A percentile compares a stretch with the other conserved stretches of the same genome.
Evolutionary conservation across 108 stramenopile species (phyloP).

Genomic region (Epipyxis sp.): DNA sequence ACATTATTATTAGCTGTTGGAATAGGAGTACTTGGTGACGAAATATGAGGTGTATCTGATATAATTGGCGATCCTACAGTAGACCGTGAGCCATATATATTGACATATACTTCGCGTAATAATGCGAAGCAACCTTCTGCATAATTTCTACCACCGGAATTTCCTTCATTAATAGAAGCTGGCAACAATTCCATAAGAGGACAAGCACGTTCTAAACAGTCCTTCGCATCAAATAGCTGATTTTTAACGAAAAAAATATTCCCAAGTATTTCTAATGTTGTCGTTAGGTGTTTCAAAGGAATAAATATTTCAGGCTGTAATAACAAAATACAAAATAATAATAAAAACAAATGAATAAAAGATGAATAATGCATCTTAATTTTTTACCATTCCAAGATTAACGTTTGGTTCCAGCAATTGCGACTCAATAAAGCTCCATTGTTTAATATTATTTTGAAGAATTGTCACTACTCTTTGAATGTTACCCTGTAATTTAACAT

Average conservation of each 20-base stretch:
- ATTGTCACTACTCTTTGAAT: neutral
- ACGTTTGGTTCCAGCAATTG: conserved; percentile 11
- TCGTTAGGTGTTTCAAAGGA: conserved; percentile 11
- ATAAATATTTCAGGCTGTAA: conserved; percentile 16
- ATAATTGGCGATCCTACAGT: too few species aligned
- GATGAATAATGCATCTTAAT: too few species aligned
- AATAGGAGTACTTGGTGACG: too few species aligned
- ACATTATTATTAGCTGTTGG: too few species aligned
- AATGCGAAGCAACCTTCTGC: neutral
- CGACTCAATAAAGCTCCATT: conserved; percentile 9
- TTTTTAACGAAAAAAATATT: neutral
- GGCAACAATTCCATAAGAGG: conserved; percentile 11
- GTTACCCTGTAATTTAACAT: neutral
- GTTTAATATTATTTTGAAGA: conserved; percentile 18
- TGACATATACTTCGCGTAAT: conserved; percentile 8
- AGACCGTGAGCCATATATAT: neutral
- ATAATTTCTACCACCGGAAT: neutral
- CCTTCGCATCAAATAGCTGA: neutral
- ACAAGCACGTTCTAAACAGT: conserved; percentile 5
- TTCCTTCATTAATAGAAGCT: neutral
- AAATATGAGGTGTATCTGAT: too few species aligned
- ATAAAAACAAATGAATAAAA: too few species aligned
- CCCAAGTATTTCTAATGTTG: neutral
- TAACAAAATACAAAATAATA: neutral
- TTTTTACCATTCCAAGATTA: conserved; percentile 23